Percentiles rank a stretch among this genome's conserved stretches.
These are phyloP conservation scores for Alternaria atra DNA, from an alignment of 2,329 filamentous ascomycete genomes.

Conservation along the genomic window DNA sequence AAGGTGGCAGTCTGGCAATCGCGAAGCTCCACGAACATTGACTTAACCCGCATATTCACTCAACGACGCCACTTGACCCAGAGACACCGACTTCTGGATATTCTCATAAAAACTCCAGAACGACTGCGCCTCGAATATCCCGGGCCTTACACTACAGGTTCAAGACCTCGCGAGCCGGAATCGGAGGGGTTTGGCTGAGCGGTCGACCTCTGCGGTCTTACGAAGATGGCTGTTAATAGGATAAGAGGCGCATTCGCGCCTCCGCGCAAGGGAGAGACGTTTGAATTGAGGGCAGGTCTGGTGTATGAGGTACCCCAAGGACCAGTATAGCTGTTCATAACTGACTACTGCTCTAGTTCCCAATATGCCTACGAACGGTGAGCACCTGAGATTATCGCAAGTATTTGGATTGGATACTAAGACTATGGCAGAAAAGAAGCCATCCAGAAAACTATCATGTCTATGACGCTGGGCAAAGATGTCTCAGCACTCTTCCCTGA, in stretches of 20 bases:
- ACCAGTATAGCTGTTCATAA: slow-evolving; percentile 21
- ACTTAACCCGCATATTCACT: slow-evolving; percentile 20
- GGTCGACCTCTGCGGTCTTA: slow-evolving; percentile 39
- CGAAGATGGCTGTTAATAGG: slow-evolving; percentile 89
- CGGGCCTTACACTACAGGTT: slow-evolving; percentile 1
- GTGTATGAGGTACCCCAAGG: slow-evolving; percentile 59
- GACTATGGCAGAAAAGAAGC: slow-evolving; percentile 78
- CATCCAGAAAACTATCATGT: slow-evolving; percentile 99
- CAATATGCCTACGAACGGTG: slow-evolving; percentile 97
- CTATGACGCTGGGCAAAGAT: slow-evolving; percentile 98
- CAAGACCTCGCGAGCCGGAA: slow-evolving; percentile 21
- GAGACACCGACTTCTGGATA: neutral
- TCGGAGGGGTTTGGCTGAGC: slow-evolving; percentile 48
- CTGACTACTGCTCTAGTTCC: slow-evolving; percentile 67
- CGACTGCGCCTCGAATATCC: slow-evolving; percentile 6
- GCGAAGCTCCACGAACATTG: slow-evolving; percentile 32
- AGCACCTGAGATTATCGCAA: slow-evolving; percentile 15
- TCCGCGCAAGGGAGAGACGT: slow-evolving; percentile 96
- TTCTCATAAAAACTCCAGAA: neutral
- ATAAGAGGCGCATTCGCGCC: slow-evolving; percentile 92
- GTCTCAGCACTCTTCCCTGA: slow-evolving; percentile 97
- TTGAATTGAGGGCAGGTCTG: slow-evolving; percentile 92
- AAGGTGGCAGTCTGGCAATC: slow-evolving; percentile 43
- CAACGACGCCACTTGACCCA: slow-evolving; percentile 14
- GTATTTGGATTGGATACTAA: slow-evolving; percentile 45